phyloP scores from a whole-genome alignment of 768 basidiomycete species.

The Trametes elegans region DNA sequence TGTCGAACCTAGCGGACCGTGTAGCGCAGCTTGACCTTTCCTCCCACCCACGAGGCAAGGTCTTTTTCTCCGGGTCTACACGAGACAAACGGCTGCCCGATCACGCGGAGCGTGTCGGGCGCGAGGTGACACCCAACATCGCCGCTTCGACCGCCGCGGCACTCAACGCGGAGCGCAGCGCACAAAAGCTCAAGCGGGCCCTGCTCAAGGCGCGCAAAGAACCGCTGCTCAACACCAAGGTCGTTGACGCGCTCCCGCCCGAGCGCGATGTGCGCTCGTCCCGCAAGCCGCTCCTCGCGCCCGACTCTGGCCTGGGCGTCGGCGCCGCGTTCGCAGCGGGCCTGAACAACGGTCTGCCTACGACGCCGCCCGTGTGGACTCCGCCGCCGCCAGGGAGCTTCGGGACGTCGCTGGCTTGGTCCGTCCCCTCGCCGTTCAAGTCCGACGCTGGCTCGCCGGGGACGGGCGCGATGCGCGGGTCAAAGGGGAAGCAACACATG shows the following conservation, averaged over 20 bases:
- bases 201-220: constrained; percentile 58
- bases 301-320: constrained; percentile 13
- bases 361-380: neutral
- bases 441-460: constrained; percentile 8
- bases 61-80: constrained; percentile 18
- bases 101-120: constrained; percentile 17
- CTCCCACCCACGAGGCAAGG: constrained; percentile 10
- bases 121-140: constrained; percentile 51
- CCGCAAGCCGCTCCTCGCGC: constrained; percentile 23
- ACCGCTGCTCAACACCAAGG: constrained; percentile 66
- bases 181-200: constrained; percentile 65
- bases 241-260: constrained; percentile 29
- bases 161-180: constrained; percentile 75
- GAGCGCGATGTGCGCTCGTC: constrained; percentile 27
- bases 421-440: neutral
- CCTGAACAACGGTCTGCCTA: constrained; percentile 4
- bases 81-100: constrained; percentile 35
- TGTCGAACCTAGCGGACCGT: constrained; percentile 51
- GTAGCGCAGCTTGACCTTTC: constrained; percentile 49
- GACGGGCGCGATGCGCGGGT: neutral
- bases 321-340: constrained; percentile 10
- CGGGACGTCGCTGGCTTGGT: neutral
- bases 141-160: constrained; percentile 78
- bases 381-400: neutral
- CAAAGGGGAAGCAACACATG: constrained; percentile 32